Evolutionary conservation across 2,329 filamentous ascomycete species (phyloP), one percentile per base, ranked within the genome.

Genomic region (Diaporthe vexans): DNA sequence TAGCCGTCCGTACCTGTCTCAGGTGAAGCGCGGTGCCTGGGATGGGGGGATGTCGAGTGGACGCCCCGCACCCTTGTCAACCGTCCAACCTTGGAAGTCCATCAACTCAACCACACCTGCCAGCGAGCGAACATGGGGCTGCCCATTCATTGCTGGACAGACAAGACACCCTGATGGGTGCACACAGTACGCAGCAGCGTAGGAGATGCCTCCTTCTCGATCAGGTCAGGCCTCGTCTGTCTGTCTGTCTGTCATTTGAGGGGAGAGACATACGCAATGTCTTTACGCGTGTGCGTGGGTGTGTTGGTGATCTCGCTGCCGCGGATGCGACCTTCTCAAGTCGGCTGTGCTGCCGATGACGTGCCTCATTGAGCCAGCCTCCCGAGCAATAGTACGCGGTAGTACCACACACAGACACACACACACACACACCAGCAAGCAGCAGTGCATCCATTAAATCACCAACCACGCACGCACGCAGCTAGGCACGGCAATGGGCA

Each of bases 1-100:
- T 54, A 68, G 46, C 63, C 21, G n/a, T 24, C 48, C 48, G 63
- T 68, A 68, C 63, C 63, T 68, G 63, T 68, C 63, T 68, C 63
- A 68, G 63, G 63, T 68, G 63, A 68, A 68, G 63, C 63, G 63
- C 63, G n/a, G 63, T 68, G 63, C 63, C 63, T 52, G 63, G 48
- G 63, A n/a, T 10, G 21, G 19, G 19, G 21, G 19, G 8, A 9
- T 46, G 40, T 67, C 29, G 43, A 33, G 19, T 43, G 21, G 46
- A 6, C 21, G 46, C 46, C 63, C 63, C 43, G 35, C 33, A 43
- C 13, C 40, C 61, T 15, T 13, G 29, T 67, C 59, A 59, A 37
- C 9, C 37, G 29, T 10, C 7, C 58, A 61, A n/a, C 21, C 46
- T 43, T 43, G 40, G 40, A 43, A n/a, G 21, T 10, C 37, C n/a